Evolutionary conservation across 2,329 filamentous ascomycete genomes (phyloP).

Genomic region (Mollisia scopiformis): DNA sequence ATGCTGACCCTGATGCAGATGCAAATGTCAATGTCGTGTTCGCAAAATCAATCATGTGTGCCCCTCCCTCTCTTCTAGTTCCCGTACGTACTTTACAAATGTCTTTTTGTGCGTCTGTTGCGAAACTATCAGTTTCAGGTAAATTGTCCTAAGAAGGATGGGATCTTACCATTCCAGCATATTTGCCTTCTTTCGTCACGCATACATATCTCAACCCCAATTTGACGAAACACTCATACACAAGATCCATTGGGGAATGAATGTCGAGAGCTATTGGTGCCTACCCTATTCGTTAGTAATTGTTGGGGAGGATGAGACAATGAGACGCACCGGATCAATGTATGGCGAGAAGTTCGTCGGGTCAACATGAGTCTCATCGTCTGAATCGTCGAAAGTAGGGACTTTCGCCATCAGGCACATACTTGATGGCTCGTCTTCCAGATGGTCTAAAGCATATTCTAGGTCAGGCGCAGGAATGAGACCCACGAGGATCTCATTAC

Average conservation of each 20-base stretch:
- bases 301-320: not conserved
- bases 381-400: slow-evolving; percentile 65
- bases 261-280: slow-evolving; percentile 89
- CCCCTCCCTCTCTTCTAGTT: slow-evolving; percentile 63
- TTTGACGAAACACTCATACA: slow-evolving; percentile 96
- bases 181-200: slow-evolving; percentile 81
- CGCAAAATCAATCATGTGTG: slow-evolving; percentile 15
- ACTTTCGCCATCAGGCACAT: slow-evolving; percentile 82
- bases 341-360: slow-evolving; percentile 87
- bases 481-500: slow-evolving; percentile 79
- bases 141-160: not conserved
- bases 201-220: slow-evolving; percentile 91
- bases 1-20: slow-evolving; percentile 1
- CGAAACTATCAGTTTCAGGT: not conserved
- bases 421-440: slow-evolving; percentile 73
- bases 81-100: slow-evolving; percentile 92
- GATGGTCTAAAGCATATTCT: slow-evolving; percentile 86
- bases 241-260: slow-evolving; percentile 87
- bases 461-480: slow-evolving; percentile 93
- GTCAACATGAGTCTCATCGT: slow-evolving; percentile 57
- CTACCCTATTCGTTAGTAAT: not conserved
- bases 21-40: slow-evolving; percentile 6
- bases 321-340: slow-evolving; percentile 77
- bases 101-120: slow-evolving; percentile 86
- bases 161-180: slow-evolving; percentile 78